Conservation (phyloP, 257 asterid species). For the Solanum chaucha region DNA sequence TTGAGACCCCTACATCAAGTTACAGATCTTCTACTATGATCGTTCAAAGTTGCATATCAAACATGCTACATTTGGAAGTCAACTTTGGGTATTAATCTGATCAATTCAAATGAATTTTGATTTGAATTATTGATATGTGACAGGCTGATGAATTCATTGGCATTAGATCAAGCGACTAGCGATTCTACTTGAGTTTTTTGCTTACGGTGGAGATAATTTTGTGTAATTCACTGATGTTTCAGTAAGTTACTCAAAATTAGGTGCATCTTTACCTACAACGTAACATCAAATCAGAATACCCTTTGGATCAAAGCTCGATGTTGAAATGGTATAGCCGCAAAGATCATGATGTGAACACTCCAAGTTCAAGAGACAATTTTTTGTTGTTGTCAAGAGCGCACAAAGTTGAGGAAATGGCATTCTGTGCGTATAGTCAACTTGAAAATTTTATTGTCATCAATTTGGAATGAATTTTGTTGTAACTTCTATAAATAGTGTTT, state of each 20-base stretch:
- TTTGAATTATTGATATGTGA: background rate
- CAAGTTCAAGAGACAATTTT: background rate
- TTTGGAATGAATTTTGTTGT: background rate
- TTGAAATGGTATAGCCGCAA: background rate
- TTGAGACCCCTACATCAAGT: background rate
- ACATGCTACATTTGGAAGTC: background rate
- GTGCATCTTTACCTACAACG: background rate
- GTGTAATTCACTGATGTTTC: background rate
- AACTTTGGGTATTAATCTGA: background rate
- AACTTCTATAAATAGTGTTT: background rate
- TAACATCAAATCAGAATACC: no score
- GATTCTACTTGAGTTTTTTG: background rate
- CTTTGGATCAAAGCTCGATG: background rate
- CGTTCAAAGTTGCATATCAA: background rate
- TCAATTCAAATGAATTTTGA: no score
- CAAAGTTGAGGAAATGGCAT: background rate
- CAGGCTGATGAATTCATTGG: background rate
- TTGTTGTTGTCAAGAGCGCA: background rate
- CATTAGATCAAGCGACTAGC: background rate
- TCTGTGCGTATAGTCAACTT: background rate
- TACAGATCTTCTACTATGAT: background rate
- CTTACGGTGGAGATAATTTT: background rate
- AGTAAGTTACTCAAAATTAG: background rate
- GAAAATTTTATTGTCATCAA: background rate
- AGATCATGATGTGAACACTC: background rate